Percentiles rank a stretch among this genome's conserved stretches.
Evolutionary conservation across 1,284 basidiomycete genomes (phyloP).

Genomic region (Leccinum insolens): DNA sequence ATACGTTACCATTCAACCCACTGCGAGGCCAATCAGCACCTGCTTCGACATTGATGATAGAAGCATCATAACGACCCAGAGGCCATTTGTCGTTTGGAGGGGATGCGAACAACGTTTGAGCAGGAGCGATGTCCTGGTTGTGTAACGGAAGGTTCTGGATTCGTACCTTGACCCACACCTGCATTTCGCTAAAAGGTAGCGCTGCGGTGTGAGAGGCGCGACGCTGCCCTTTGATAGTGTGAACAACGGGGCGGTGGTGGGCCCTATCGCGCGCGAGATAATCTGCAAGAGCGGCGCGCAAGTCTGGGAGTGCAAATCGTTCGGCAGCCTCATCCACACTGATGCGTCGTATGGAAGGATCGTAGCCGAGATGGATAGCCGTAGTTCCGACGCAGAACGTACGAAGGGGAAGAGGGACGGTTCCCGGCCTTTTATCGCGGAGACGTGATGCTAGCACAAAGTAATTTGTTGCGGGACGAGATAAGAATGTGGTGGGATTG

Average conservation of each 20-base stretch:
- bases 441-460: neutral
- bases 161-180: neutral
- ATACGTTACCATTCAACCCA: neutral
- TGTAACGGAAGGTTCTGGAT: neutral
- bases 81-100: neutral
- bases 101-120: conserved; percentile 1
- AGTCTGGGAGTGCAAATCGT: neutral
- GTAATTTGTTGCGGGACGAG: neutral
- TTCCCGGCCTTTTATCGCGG: neutral
- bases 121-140: neutral
- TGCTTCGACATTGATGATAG: neutral
- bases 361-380: neutral
- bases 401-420: neutral
- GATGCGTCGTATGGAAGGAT: neutral
- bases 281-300: neutral
- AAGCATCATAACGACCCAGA: neutral
- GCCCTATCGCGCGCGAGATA: neutral
- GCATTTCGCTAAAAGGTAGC: neutral
- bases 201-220: neutral
- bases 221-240: neutral
- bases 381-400: neutral
- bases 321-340: neutral
- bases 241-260: neutral
- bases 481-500: neutral
- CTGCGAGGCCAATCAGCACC: neutral